Evolutionary conservation across 345 rosid species (phyloP).

Genomic region (Viola odorata): DNA sequence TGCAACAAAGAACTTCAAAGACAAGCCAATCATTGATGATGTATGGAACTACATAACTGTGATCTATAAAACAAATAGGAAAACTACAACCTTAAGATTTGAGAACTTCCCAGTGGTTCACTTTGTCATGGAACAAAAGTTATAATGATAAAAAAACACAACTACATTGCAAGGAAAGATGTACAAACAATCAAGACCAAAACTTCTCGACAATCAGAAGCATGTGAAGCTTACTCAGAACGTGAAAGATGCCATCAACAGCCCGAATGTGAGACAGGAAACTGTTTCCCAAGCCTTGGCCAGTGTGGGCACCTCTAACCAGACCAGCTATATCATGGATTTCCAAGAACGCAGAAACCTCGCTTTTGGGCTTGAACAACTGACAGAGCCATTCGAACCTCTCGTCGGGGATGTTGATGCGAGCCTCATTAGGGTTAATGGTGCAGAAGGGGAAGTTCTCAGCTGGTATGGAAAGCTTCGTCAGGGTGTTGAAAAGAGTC

Average conservation of each 20-base stretch:
- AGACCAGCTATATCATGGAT: slow-evolving; percentile 98
- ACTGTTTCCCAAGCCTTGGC: slow-evolving; percentile 94
- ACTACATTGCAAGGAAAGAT: neutral
- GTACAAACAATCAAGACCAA: neutral
- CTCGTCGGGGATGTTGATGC: slow-evolving; percentile 87
- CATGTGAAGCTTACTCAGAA: slow-evolving; percentile 51
- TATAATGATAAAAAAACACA: neutral
- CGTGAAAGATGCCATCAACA: slow-evolving; percentile 98
- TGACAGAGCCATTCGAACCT: slow-evolving; percentile 94
- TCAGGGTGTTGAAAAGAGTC: slow-evolving; percentile 92
- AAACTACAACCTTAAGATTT: no score
- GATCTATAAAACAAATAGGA: no score
- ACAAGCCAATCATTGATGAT: no score
- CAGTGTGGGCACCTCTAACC: slow-evolving; percentile 93
- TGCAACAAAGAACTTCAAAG: no score
- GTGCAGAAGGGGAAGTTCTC: slow-evolving; percentile 99
- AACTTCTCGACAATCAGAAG: neutral
- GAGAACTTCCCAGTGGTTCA: no score
- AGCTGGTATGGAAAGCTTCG: slow-evolving; percentile 88
- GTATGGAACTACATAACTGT: no score
- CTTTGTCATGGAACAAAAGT: no score
- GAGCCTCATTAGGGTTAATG: slow-evolving; percentile 94
- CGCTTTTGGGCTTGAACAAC: slow-evolving; percentile 75
- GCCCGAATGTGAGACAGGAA: slow-evolving; percentile 98
- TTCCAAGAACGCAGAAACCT: slow-evolving; percentile 92